Conservation (phyloP, 2,329 filamentous ascomycete genomes). For the Penicillium sp. region DNA sequence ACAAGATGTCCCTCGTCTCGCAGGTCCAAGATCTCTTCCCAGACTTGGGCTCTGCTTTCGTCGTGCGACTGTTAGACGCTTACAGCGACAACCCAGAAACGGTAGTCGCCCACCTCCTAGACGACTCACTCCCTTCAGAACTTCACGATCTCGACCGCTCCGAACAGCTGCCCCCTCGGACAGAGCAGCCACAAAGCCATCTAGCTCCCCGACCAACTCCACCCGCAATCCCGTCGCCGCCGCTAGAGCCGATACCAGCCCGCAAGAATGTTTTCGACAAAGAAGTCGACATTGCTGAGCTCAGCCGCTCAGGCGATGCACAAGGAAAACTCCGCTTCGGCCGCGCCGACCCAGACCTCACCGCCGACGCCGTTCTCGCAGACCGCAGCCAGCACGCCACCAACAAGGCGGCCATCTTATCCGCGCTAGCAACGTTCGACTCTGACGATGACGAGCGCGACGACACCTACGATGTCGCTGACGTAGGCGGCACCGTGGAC, state of each 20-base stretch:
- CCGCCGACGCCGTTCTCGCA: constrained; percentile 68
- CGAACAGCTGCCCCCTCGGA: constrained; percentile 48
- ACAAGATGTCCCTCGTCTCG: constrained; percentile 78
- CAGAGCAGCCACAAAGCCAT: constrained; percentile 50
- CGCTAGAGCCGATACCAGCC: constrained; percentile 30
- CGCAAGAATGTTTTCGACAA: constrained; percentile 75
- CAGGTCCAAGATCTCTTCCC: constrained; percentile 95
- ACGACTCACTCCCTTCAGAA: constrained; percentile 69
- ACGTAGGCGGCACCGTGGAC: constrained; percentile 87
- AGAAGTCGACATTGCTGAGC: constrained; percentile 68
- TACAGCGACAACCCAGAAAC: constrained; percentile 75
- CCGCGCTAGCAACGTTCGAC: constrained; percentile 84
- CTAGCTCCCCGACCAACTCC: constrained; percentile 55
- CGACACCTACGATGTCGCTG: constrained; percentile 90
- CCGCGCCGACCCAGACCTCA: constrained; percentile 59
- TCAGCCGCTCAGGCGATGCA: constrained; percentile 57
- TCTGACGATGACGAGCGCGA: constrained; percentile 94
- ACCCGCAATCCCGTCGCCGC: constrained; percentile 27
- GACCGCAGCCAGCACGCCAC: constrained; percentile 61
- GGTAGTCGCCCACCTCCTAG: constrained; percentile 76
- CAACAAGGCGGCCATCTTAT: constrained; percentile 81
- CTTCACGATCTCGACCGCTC: constrained; percentile 62
- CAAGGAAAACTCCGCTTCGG: constrained; percentile 71
- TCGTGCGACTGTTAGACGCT: constrained; percentile 73
- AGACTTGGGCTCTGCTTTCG: constrained; percentile 76